Conservation (phyloP, 345 rosid genomes). For the Turritis glabra region DNA sequence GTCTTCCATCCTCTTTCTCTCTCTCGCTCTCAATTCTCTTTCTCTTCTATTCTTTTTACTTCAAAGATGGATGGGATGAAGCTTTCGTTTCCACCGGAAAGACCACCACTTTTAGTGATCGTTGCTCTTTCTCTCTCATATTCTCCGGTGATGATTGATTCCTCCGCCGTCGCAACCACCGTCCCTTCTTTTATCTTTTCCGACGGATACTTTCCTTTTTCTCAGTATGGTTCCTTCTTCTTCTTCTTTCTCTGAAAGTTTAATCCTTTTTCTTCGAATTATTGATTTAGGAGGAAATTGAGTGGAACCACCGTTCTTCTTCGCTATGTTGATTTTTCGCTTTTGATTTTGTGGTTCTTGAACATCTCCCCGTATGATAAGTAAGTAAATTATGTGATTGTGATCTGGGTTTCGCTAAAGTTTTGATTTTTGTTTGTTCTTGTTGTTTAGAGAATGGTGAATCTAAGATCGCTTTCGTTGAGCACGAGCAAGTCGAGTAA, state of each 20-base stretch:
- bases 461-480: slow-evolving; percentile 54
- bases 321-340: slow-evolving; percentile 38
- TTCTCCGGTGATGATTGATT: slow-evolving; percentile 36
- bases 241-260: background rate
- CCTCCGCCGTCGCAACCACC: slow-evolving; percentile 39
- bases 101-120: slow-evolving; percentile 65
- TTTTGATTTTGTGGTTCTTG: slow-evolving; percentile 14
- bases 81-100: slow-evolving; percentile 55
- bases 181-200: slow-evolving; percentile 53
- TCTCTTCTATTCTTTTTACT: no score
- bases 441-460: slow-evolving; percentile 42
- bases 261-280: background rate
- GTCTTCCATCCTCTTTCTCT: no score
- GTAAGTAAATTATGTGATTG: background rate
- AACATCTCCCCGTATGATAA: background rate
- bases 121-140: slow-evolving; percentile 57
- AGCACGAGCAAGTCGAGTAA: slow-evolving; percentile 46
- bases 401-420: slow-evolving; percentile 12
- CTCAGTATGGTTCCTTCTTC: background rate
- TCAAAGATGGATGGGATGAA: slow-evolving; percentile 48
- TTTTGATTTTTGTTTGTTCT: slow-evolving; percentile 18
- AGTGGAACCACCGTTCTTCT: slow-evolving; percentile 60
- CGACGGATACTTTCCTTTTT: slow-evolving; percentile 51
- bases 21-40: no score
- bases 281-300: slow-evolving; percentile 50